phyloP scores from a whole-genome alignment of 2,329 filamentous ascomycete genomes.

The Xylariaceae sp. region DNA sequence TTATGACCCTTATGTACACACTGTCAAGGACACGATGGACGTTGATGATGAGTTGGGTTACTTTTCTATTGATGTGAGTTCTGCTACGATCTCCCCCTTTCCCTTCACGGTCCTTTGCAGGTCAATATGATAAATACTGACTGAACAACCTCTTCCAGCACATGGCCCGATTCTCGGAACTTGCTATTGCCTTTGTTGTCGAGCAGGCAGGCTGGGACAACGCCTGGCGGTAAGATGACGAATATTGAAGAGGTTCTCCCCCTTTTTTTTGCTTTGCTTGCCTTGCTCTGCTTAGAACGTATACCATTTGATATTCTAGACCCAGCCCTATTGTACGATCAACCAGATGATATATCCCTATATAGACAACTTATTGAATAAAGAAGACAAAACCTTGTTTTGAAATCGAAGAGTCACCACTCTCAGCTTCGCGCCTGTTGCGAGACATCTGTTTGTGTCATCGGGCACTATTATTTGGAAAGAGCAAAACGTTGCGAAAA shows the following conservation, averaged over 20 bases:
- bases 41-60: conserved; percentile 34
- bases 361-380: no score
- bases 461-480: no score
- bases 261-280: no score
- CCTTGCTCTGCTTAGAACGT: no score
- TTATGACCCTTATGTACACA: conserved; percentile 36
- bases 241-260: no score
- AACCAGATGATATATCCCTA: neutral
- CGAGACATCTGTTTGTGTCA: no score
- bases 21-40: conserved; percentile 32
- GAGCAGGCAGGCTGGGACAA: conserved; percentile 38
- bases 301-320: no score
- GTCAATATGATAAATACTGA: neutral
- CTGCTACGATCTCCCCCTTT: neutral
- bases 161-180: conserved; percentile 37
- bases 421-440: neutral
- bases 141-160: conserved; percentile 23
- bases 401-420: neutral
- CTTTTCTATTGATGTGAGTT: conserved; percentile 35
- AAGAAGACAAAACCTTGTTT: no score
- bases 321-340: no score
- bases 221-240: conserved; percentile 29
- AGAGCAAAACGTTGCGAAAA: no score
- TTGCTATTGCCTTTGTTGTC: conserved; percentile 35
- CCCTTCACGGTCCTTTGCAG: conserved; percentile 5